Percentiles rank a stretch among this genome's conserved stretches.
These are phyloP conservation scores for Paxillus involutus DNA, from an alignment of 768 basidiomycete genomes.

Conservation along the genomic window DNA sequence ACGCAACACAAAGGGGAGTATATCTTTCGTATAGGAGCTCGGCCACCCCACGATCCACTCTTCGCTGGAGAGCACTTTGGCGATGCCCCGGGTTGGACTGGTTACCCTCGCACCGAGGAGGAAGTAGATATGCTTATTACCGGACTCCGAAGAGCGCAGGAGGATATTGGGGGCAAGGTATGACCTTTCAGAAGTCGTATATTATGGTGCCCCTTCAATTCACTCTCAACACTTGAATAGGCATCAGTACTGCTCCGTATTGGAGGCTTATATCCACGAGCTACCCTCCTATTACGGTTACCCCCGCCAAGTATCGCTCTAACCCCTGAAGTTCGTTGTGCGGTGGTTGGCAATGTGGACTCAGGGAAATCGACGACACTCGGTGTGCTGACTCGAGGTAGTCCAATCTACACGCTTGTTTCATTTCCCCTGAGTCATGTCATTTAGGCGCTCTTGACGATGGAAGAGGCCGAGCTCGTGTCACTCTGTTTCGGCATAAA, in stretches of 20 bases:
- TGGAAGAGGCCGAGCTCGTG: constrained; percentile 78
- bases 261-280: constrained; percentile 49
- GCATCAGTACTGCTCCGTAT: constrained; percentile 55
- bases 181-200: neutral
- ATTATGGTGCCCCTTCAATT: neutral
- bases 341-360: constrained; percentile 94
- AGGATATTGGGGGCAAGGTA: constrained; percentile 84
- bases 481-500: constrained; percentile 92
- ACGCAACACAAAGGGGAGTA: constrained; percentile 74
- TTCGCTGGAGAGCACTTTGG: constrained; percentile 51
- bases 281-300: constrained; percentile 64
- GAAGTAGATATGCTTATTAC: constrained; percentile 50
- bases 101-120: constrained; percentile 46
- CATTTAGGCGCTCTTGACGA: constrained; percentile 71
- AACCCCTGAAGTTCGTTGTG: constrained; percentile 92
- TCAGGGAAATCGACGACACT: constrained; percentile 94
- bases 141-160: constrained; percentile 49
- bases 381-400: constrained; percentile 93
- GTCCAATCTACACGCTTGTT: constrained; percentile 19
- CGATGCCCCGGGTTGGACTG: constrained; percentile 54
- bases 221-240: constrained; percentile 31
- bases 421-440: constrained; percentile 7
- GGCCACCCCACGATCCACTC: constrained; percentile 56
- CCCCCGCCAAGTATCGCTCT: constrained; percentile 74
- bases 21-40: constrained; percentile 69